Evolutionary conservation across 208 protist genomes (phyloP).

Genomic region (Novymonas esmeraldas): DNA sequence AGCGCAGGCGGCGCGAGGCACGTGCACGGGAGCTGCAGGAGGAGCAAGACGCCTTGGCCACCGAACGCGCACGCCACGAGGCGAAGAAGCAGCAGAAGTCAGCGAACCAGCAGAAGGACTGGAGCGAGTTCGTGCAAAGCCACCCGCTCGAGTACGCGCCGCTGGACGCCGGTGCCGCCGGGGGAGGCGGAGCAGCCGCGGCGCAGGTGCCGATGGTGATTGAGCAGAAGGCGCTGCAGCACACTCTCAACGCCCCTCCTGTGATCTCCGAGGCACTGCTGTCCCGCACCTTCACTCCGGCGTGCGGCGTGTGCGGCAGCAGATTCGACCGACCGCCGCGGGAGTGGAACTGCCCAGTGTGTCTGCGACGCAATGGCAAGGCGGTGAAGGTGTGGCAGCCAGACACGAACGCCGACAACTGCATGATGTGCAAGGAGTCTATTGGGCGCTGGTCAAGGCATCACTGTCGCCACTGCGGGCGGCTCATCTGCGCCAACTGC

Average conservation of each 20-base stretch:
- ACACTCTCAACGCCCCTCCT: conserved; percentile 63
- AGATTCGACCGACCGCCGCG: conserved; percentile 60
- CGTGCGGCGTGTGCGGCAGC: conserved; percentile 61
- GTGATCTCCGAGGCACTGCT: conserved; percentile 48
- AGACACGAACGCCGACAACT: conserved; percentile 53
- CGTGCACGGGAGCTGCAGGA: conserved; percentile 61
- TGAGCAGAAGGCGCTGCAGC: conserved; percentile 60
- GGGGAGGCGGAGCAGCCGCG: not conserved
- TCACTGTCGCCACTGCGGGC: conserved; percentile 87
- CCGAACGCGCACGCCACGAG: conserved; percentile 41
- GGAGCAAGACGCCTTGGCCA: conserved; percentile 63
- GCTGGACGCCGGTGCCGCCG: not conserved
- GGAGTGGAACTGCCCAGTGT: conserved; percentile 81
- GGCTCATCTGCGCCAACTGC: conserved; percentile 74
- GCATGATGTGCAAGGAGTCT: conserved; percentile 60
- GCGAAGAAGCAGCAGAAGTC: conserved; percentile 38
- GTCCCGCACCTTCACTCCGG: conserved; percentile 70
- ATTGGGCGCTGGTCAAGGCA: conserved; percentile 86
- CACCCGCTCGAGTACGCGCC: conserved; percentile 74
- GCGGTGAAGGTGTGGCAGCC: conserved; percentile 85
- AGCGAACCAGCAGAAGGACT: conserved; percentile 65
- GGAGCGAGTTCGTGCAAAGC: conserved; percentile 73
- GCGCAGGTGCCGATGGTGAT: conserved; percentile 39
- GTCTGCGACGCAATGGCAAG: conserved; percentile 33
- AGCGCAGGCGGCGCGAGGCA: conserved; percentile 57